phyloP scores from a whole-genome alignment of 2,329 filamentous ascomycete genomes.

The Cladophialophora chaetospira region DNA sequence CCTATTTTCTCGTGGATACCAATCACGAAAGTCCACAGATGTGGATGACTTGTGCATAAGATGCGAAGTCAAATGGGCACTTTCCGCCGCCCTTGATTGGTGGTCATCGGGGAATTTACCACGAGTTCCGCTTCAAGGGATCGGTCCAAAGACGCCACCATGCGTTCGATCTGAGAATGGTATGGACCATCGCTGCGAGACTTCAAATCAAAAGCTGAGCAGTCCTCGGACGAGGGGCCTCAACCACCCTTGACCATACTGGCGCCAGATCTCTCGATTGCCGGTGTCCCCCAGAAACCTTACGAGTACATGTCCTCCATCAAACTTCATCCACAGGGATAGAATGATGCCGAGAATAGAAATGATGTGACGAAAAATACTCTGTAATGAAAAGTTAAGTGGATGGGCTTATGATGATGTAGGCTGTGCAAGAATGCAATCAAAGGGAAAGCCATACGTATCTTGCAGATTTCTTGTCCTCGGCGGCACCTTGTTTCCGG shows the following conservation, averaged over 20 bases:
- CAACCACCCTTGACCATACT: background rate
- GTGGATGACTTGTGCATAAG: background rate
- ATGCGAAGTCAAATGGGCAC: background rate
- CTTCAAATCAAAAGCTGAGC: background rate
- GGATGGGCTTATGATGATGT: background rate
- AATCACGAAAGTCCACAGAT: background rate
- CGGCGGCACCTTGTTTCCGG: too few relatives aligned
- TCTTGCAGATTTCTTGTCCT: background rate
- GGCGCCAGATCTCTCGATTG: background rate
- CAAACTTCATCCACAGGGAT: too few relatives aligned
- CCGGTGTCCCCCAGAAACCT: background rate
- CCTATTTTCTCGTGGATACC: background rate
- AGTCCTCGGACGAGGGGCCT: background rate
- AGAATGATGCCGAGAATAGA: background rate
- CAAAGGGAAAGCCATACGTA: background rate
- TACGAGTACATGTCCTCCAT: too few relatives aligned
- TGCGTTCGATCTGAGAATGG: background rate
- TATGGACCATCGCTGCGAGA: background rate
- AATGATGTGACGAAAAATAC: background rate
- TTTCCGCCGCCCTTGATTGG: background rate
- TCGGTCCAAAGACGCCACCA: conserved; percentile 4
- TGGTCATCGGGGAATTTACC: background rate
- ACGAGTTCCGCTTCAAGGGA: background rate
- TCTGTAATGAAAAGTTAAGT: background rate
- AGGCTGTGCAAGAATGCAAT: conserved; percentile 1